Evolutionary conservation across 176 grass and related monocot species (phyloP), one percentile per base, ranked within the genome.

Genomic region (Rhipidocladum racemiflorum): DNA sequence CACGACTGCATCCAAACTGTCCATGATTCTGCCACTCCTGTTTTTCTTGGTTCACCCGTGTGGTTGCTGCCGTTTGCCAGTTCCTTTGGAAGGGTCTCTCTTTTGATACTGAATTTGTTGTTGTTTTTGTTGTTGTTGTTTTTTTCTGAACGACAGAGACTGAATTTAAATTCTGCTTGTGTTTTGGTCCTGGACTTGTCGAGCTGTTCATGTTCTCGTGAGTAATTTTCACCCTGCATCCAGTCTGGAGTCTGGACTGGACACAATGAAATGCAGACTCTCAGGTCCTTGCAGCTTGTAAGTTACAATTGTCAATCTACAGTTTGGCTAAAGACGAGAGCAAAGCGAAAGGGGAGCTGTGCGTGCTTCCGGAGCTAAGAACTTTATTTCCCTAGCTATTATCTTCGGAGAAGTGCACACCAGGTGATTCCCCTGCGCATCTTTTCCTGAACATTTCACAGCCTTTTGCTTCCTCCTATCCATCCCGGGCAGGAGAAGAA

Each of bases 401-500:
- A 68, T 66, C 75, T 74, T 68, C 13, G 40, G 55, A 70, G 51
- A 70, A 69, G 42, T 85, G 63, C 51, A 68, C n/a, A 35, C 1
- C 0, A 63, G 25, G 39, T 61, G 7, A 63, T 81, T 35, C 81
- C 23, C 8, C 29, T 63, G 43, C 27, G 16, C 6, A 70, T 63
- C 4, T 68, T 35, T 85, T 18, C 10, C 10, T 76, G 65, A 63
- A 45, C 64, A 45, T 11, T 77, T 65, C 28, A 67, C 29, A 75
- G 7, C 48, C 25, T 77, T 77, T 71, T 66, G 61, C 69, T 75
- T 81, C 68, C 77, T 54, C 77, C 78, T 42, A 61, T 18, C 50
- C 70, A 35, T 87, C 34, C 60, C 25, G 45, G 0, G 55, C 16
- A 38, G 70, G 64, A 85, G 61, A 65, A 65, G 82, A 62, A 48